phyloP scores from a whole-genome alignment of 257 asterid species.

The Solanum pimpinellifolium region DNA sequence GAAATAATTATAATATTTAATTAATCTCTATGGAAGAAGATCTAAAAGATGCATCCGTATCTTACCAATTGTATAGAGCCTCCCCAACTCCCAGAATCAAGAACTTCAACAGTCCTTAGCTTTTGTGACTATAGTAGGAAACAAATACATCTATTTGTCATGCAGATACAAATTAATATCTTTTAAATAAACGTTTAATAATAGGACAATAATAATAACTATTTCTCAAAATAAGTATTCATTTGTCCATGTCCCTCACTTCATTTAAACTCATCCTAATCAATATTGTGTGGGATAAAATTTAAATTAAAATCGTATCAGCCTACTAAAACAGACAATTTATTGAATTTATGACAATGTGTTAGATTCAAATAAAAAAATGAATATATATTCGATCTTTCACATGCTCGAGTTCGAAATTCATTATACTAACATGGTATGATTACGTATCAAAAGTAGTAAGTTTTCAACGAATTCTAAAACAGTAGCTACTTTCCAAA shows the following conservation, averaged over 20 bases:
- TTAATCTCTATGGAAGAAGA: too few relatives aligned
- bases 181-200: not conserved
- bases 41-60: too few relatives aligned
- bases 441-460: not conserved
- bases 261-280: not conserved
- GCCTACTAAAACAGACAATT: not conserved
- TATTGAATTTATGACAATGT: not conserved
- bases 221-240: not conserved
- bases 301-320: not conserved
- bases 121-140: constrained; percentile 43
- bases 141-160: constrained; percentile 50
- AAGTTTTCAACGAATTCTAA: not conserved
- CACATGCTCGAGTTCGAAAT: not conserved
- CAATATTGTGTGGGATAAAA: not conserved
- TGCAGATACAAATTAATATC: not conserved
- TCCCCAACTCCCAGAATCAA: constrained; percentile 29
- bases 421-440: not conserved
- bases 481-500: not conserved
- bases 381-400: not conserved
- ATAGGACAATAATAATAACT: not conserved
- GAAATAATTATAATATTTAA: too few relatives aligned
- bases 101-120: constrained; percentile 33
- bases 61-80: constrained; percentile 21
- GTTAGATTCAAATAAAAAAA: not conserved
- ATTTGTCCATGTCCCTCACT: not conserved